Evolutionary conservation across 257 asterid genomes (phyloP), one percentile per base, ranked within the genome.

Genomic region (Jacaranda copaia): DNA sequence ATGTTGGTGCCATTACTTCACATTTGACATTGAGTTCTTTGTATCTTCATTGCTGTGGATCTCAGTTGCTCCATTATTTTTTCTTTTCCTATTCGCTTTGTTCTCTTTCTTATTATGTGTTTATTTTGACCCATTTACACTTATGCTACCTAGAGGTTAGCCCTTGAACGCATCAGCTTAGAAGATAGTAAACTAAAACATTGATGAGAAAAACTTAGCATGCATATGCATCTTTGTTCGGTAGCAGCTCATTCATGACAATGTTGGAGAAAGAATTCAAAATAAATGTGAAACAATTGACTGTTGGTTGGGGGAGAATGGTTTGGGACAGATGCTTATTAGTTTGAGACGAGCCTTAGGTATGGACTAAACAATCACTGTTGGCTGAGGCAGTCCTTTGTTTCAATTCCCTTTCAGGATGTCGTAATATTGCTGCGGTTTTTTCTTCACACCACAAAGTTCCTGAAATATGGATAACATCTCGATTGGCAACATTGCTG

Each of bases 381-480:
- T 16, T 61, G 60, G 51, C 45, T 9, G 71, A 14, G 46, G 75
- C 55, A 48, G 49, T 25, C 20, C 8, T 25, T 40, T 25, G 64
- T 60, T 73, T 86, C 80, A 92, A 75, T 90, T 71, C 77, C 89
- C 98, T 79, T 88, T 90, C 77, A 95, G 75, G 8, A 95, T 81
- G 83, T 93, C 94, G 75, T 89, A 89, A 76, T 81, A 93, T 71
- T 91, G 97, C 73, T 84, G 5, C 0, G 99, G 97, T 82, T 89
- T 93, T 83, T 89, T 93, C 93, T 83, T 91, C 9, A 90, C 74
- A n/a, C 79, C 70, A 56, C 93, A 91, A 12, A 88, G 87, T 72
- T 83, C 98, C 99, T 95, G 91, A 70, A 83, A 79, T 56, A 70
- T 53, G 70, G 42, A 52, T 18, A 68, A 32, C 43, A 57, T 15